Conservation (phyloP, 2,329 filamentous ascomycete species). For the Madurella fahalii region DNA sequence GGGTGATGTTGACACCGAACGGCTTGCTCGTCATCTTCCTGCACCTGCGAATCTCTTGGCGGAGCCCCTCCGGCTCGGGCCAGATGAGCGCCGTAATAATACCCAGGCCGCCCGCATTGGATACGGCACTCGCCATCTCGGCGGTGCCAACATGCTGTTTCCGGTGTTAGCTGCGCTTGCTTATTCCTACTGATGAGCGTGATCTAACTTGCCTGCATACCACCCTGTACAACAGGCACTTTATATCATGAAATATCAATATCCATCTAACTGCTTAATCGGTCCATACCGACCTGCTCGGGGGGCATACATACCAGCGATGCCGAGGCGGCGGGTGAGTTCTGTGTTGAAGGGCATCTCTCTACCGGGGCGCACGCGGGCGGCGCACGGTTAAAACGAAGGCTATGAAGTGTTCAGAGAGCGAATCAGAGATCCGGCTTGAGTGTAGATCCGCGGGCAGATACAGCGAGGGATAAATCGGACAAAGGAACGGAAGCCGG, state of each 20-base stretch:
- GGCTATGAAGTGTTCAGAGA: neutral
- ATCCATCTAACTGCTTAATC: conserved; percentile 23
- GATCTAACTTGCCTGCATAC: conserved; percentile 52
- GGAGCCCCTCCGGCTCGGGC: conserved; percentile 84
- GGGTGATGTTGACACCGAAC: conserved; percentile 93
- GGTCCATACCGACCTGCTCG: neutral
- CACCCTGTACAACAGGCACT: conserved; percentile 81
- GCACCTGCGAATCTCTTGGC: conserved; percentile 87
- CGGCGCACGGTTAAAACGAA: neutral
- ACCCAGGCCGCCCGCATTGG: conserved; percentile 77
- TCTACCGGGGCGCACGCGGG: conserved; percentile 10
- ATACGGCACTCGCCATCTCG: conserved; percentile 70
- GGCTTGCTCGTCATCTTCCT: conserved; percentile 71
- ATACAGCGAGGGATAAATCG: conserved; percentile 8
- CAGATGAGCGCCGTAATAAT: conserved; percentile 88
- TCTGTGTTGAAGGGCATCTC: conserved; percentile 56
- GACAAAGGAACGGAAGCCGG: conserved; percentile 6
- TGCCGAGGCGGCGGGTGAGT: conserved; percentile 55
- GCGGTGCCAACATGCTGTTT: conserved; percentile 75
- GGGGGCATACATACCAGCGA: conserved; percentile 32
- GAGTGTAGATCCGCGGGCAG: neutral
- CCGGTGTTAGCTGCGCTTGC: conserved; percentile 12
- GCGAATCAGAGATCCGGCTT: conserved; percentile 7
- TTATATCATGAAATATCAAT: conserved; percentile 8
- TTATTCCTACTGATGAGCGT: neutral